A percentile compares a stretch with the other conserved stretches of the same genome.
These are phyloP conservation scores for Talaromyces sp. DNA, from an alignment of 2,329 filamentous ascomycete species.

Conservation along the genomic window DNA sequence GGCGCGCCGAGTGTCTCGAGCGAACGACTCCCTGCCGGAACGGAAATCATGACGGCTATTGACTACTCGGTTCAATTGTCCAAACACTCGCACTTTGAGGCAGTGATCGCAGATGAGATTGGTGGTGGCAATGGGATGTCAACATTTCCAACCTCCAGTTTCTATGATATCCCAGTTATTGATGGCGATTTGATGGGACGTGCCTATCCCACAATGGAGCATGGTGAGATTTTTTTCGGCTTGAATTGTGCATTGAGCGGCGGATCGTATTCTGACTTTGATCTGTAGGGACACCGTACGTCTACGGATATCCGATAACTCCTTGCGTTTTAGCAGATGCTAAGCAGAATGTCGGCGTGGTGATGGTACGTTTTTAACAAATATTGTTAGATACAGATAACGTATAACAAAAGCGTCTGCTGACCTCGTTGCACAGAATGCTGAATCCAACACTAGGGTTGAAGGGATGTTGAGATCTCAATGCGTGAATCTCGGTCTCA, in stretches of 20 bases:
- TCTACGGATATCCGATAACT: slow-evolving; percentile 38
- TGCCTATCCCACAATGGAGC: slow-evolving; percentile 15
- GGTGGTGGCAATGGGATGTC: slow-evolving; percentile 37
- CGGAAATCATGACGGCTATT: slow-evolving; percentile 23
- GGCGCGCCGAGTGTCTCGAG: slow-evolving; percentile 31
- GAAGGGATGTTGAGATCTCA: slow-evolving; percentile 24
- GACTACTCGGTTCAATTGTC: slow-evolving; percentile 31
- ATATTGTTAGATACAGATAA: neutral
- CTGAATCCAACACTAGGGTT: slow-evolving; percentile 22
- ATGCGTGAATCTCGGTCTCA: slow-evolving; percentile 25
- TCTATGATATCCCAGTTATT: slow-evolving; percentile 34
- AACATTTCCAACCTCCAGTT: slow-evolving; percentile 24
- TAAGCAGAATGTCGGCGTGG: slow-evolving; percentile 36
- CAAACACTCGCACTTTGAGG: slow-evolving; percentile 31
- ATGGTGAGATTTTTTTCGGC: slow-evolving; percentile 2
- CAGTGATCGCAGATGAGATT: slow-evolving; percentile 31
- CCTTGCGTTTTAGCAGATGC: slow-evolving; percentile 38
- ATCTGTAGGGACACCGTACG: slow-evolving; percentile 37
- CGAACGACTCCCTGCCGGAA: slow-evolving; percentile 25
- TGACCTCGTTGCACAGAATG: slow-evolving; percentile 14
- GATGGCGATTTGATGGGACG: slow-evolving; percentile 47
- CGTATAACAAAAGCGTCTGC: too few relatives aligned
- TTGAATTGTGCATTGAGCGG: neutral
- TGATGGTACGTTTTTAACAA: slow-evolving; percentile 14
- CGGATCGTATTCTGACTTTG: neutral